Evolutionary conservation across 208 protist genomes (phyloP).

Genomic region (Leishmania mexicana): DNA sequence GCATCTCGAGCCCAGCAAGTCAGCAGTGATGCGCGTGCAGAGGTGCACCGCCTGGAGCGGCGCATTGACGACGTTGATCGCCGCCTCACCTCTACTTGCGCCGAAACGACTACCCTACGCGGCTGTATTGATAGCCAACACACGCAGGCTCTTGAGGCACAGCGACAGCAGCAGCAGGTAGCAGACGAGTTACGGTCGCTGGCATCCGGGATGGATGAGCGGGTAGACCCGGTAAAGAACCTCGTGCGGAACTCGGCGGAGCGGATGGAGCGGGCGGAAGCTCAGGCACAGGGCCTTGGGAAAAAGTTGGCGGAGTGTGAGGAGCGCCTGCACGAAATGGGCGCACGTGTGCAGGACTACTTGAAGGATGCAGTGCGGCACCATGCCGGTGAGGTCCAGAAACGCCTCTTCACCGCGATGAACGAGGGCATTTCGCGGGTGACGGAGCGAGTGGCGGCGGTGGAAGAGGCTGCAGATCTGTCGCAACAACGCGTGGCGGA

Average conservation of each 20-base stretch:
- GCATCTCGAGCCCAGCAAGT: conserved; percentile 52
- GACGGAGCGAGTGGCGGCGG: conserved; percentile 11
- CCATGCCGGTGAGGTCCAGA: conserved; percentile 27
- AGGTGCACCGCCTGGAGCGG: conserved; percentile 69
- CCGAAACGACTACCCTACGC: conserved; percentile 18
- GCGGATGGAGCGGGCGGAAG: conserved; percentile 24
- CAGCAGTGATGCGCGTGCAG: conserved; percentile 54
- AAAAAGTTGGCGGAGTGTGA: conserved; percentile 23
- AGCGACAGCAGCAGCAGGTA: conserved; percentile 42
- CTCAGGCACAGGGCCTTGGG: conserved; percentile 17
- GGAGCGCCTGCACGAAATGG: conserved; percentile 31
- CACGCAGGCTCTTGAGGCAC: conserved; percentile 37
- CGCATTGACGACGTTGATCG: conserved; percentile 44
- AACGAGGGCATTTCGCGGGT: conserved; percentile 21
- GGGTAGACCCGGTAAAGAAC: conserved; percentile 18
- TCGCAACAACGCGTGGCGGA: conserved; percentile 8
- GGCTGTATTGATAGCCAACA: conserved; percentile 35
- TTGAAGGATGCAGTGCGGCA: conserved; percentile 27
- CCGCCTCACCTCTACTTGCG: conserved; percentile 1
- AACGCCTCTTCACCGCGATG: conserved; percentile 14
- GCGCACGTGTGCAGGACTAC: conserved; percentile 26
- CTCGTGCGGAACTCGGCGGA: conserved; percentile 21
- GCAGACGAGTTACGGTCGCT: conserved; percentile 16
- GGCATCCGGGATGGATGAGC: conserved; percentile 16
- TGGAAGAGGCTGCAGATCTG: conserved; percentile 12